Base-by-base conservation (phyloP, 352 stramenopile species). In the Pythium insidiosum region DNA sequence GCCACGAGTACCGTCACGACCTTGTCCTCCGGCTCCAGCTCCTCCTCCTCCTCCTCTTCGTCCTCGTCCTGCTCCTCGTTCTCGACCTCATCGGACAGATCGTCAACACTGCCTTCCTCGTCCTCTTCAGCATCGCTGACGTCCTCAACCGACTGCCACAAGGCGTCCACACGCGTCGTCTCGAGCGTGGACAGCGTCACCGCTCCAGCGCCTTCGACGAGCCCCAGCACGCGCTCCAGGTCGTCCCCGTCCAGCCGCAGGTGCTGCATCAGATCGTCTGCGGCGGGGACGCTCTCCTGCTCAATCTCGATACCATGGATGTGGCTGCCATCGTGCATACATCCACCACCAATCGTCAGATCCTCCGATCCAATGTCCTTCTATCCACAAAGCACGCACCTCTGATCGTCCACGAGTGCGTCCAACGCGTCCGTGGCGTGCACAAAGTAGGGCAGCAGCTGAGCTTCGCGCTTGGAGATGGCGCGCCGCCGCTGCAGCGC, bases 381-480 rank as follows among this genome's bases (percentile, higher is more conserved):
- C 0, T 4, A 28, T 23, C 23, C 3, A 24, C 13, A 23, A 7
- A 2, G 6, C 1, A 5, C 1, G 28, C 46, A 63, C 55, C 43
- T 33, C 26, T 41, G 48, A 6, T 62, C 53, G 6, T 19, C 18
- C 6, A 56, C 23, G n/a, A 43, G 24, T 3, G 23, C 61, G 23
- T 73, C 70, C 6, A 89, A 51, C 25, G 84, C 63, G 40, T 88
- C 69, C 21, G 78, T 70, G 12, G 48, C 63, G 36, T 89, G 70
- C 1, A 61, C 67, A 49, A 89, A 84, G 43, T 77, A 68, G 12
- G 77, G 77, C 10, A 89, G 48, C 31, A 82, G 25, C 39, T 72
- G 82, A 5, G 68, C 57, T 37, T 89, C 77, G 5, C 37, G 58
- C 30, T 71, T 80, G 2, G 77, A 74, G 20, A 89, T 68, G 2